phyloP scores from a whole-genome alignment of 2,329 filamentous ascomycete species.

The Arthroderma uncinatum region DNA sequence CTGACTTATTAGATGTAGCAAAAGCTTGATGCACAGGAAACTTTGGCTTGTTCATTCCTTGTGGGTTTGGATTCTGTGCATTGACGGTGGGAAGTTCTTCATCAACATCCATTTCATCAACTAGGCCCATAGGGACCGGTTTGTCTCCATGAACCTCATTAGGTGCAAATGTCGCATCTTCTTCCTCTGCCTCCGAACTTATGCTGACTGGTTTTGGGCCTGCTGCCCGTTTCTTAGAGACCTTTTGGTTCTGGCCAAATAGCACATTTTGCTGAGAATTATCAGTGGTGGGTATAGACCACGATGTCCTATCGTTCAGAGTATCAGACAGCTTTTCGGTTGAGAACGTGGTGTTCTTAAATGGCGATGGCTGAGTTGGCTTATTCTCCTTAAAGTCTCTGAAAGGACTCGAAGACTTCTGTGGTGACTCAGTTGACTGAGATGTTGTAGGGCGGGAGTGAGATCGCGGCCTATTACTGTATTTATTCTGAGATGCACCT shows the following conservation, averaged over 20 bases:
- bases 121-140: constrained; percentile 14
- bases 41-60: neutral
- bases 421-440: constrained; percentile 13
- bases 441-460: constrained; percentile 14
- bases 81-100: constrained; percentile 22
- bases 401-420: neutral
- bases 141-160: constrained; percentile 11
- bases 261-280: constrained; percentile 19
- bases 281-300: constrained; percentile 24
- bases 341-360: constrained; percentile 28
- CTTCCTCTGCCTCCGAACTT: constrained; percentile 32
- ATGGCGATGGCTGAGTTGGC: constrained; percentile 16
- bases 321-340: constrained; percentile 31
- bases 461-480: neutral
- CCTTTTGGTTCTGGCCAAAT: constrained; percentile 19
- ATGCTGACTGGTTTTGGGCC: constrained; percentile 27
- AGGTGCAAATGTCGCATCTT: constrained; percentile 22
- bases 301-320: constrained; percentile 26
- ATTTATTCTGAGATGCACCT: neutral
- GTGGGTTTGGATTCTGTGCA: neutral
- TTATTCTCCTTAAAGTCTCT: constrained; percentile 7
- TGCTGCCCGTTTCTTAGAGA: constrained; percentile 26
- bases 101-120: constrained; percentile 40
- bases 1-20: constrained; percentile 6
- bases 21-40: neutral